Evolutionary conservation across 1,284 basidiomycete genomes (phyloP), one percentile per base, ranked within the genome.

Genomic region (Naganishia sp.): DNA sequence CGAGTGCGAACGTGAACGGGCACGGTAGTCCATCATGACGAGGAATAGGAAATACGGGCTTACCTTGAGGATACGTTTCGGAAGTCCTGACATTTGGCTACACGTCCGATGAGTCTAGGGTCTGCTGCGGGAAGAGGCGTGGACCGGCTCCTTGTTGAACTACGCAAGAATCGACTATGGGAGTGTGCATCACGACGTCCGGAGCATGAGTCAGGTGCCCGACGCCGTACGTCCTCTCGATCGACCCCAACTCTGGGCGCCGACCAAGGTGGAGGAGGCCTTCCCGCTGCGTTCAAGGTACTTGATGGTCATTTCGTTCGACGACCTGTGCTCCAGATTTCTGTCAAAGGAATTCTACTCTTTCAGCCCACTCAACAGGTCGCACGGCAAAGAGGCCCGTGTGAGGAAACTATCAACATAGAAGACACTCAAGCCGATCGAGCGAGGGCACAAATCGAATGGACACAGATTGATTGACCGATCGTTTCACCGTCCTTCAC

Each of bases 51-150:
- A 18, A 31, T 21, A 28, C 18, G 42, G 35, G 42, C 76, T 49
- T 46, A 79, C 79, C 76, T 81, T 81, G 71, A 81, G 74, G 63
- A 81, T 81, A 67, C 79, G 78, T 72, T 81, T 81, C 3, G 79
- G 79, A 35, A 80, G 73, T 45, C 42, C 54, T 49, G 21, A n/a
- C 32, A 32, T 18, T n/a, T 45, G 42, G 28, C 35, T 18, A 42
- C 32, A 28, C 15, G 25, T 10, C 18, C 25, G 2, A 23, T 17
- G 49, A 39, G 13, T 65, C 45, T 25, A 11, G 43, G 39, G 15
- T 31, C 18, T 32, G 9, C 3, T 21, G 4, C 25, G 58, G n/a
- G 23, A 31, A 43, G 28, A 17, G n/a, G 11, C 43, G 42, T 39
- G 42, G n/a, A 25, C 21, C 23, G 13, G 13, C 35, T 11, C 13